phyloP scores from a whole-genome alignment of 2,329 filamentous ascomycete genomes.

The Talaromyces sp. region DNA sequence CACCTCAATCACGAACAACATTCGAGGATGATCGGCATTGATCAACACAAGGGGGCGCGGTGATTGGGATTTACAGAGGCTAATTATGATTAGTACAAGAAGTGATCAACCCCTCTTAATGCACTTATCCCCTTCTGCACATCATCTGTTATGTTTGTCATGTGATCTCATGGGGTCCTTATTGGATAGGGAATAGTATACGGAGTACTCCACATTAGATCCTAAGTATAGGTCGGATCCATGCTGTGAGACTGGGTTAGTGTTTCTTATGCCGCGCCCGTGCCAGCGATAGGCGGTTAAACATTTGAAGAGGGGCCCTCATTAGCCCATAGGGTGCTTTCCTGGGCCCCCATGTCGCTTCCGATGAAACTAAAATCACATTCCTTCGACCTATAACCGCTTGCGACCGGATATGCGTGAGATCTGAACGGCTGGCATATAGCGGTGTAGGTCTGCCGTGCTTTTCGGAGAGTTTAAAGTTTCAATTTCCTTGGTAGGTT shows the following conservation, averaged over 20 bases:
- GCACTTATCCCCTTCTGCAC: constrained; percentile 5
- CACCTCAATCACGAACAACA: not conserved
- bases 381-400: constrained; percentile 19
- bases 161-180: not conserved
- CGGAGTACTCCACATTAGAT: no score
- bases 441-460: constrained; percentile 27
- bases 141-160: constrained; percentile 5
- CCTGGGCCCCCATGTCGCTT: constrained; percentile 10
- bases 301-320: constrained; percentile 10
- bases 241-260: not conserved
- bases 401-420: constrained; percentile 1
- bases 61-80: not conserved
- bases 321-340: constrained; percentile 13
- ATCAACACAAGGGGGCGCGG: constrained; percentile 19
- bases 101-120: constrained; percentile 16
- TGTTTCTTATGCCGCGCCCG: constrained; percentile 6
- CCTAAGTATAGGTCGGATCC: no score
- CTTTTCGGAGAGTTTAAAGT: constrained; percentile 10
- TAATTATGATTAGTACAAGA: not conserved
- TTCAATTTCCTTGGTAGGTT: not conserved
- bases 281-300: no score
- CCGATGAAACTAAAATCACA: constrained; percentile 10
- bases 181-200: not conserved
- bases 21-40: constrained; percentile 19
- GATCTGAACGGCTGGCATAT: constrained; percentile 21